These are phyloP conservation scores for Stachybotrys chlorohalonatus DNA, from an alignment of 2,329 filamentous ascomycete species.

Conservation along the genomic window DNA sequence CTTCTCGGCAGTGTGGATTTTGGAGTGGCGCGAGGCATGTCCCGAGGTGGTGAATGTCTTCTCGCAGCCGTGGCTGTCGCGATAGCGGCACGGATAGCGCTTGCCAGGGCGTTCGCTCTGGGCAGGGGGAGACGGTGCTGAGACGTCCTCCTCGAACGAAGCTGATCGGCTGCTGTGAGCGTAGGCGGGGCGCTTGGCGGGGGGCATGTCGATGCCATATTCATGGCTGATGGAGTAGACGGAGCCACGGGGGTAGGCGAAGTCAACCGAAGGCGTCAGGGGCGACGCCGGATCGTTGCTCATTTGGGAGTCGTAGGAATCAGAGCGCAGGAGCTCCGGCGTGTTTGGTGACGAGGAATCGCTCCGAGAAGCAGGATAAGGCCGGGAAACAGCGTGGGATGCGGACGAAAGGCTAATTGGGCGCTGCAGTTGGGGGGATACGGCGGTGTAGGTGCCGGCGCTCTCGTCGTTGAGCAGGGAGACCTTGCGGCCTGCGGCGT, in stretches of 20 bases:
- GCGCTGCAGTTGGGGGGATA: slow-evolving; percentile 15
- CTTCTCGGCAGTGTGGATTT: slow-evolving; percentile 77
- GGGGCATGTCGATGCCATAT: slow-evolving; percentile 20
- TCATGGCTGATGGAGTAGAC: slow-evolving; percentile 28
- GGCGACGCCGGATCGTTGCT: slow-evolving; percentile 47
- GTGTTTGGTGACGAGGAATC: slow-evolving; percentile 39
- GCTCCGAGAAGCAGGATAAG: slow-evolving; percentile 27
- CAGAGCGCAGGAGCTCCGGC: slow-evolving; percentile 49
- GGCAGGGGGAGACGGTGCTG: slow-evolving; percentile 28
- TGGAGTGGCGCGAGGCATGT: slow-evolving; percentile 76
- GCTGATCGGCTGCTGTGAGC: slow-evolving; percentile 34
- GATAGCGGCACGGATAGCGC: slow-evolving; percentile 66
- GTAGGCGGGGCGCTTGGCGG: slow-evolving; percentile 32
- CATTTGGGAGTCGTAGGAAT: slow-evolving; percentile 53
- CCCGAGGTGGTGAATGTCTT: slow-evolving; percentile 80
- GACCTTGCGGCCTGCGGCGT: slow-evolving; percentile 48
- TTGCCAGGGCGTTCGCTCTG: slow-evolving; percentile 43
- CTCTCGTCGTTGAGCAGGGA: slow-evolving; percentile 51
- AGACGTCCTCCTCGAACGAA: slow-evolving; percentile 43
- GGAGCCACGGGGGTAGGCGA: slow-evolving; percentile 28
- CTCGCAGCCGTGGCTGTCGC: slow-evolving; percentile 61
- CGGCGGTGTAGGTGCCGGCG: slow-evolving; percentile 6
- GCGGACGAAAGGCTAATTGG: slow-evolving; percentile 18
- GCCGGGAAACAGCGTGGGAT: slow-evolving; percentile 7
- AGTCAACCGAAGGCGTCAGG: slow-evolving; percentile 41